phyloP scores from a whole-genome alignment of 2,329 filamentous ascomycete species.

The Teratosphaeria destructans region DNA sequence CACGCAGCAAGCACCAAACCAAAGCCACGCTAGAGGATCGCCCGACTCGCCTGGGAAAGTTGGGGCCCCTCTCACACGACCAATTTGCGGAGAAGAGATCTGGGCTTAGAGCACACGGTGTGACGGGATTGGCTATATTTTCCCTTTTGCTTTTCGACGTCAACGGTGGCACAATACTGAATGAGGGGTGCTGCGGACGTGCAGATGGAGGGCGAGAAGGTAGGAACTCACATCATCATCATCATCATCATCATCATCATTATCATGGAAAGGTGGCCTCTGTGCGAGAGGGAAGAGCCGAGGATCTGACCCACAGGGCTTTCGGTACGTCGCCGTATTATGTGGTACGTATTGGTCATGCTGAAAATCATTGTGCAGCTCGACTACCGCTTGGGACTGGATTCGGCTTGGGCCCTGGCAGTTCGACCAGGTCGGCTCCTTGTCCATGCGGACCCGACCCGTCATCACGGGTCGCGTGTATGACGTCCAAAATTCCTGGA shows the following conservation, averaged over 20 bases:
- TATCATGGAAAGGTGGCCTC: neutral
- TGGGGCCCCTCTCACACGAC: constrained; percentile 13
- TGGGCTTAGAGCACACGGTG: neutral
- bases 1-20: constrained; percentile 1
- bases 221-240: neutral
- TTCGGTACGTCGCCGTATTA: neutral
- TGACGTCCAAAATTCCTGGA: neutral
- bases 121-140: neutral
- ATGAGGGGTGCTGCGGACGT: neutral
- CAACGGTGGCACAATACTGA: neutral
- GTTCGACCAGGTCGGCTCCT: neutral
- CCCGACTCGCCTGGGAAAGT: neutral
- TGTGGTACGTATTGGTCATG: neutral
- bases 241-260: neutral
- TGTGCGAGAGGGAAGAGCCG: neutral
- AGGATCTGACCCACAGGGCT: neutral
- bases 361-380: neutral
- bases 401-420: neutral
- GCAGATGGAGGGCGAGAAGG: neutral
- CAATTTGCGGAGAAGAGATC: constrained; percentile 1
- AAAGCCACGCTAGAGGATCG: constrained; percentile 3
- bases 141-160: neutral
- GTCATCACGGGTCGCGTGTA: neutral
- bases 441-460: neutral
- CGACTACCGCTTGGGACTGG: neutral